Evolutionary conservation across 768 basidiomycete genomes (phyloP), one percentile per base, ranked within the genome.

Genomic region (Wakefieldia striispora): DNA sequence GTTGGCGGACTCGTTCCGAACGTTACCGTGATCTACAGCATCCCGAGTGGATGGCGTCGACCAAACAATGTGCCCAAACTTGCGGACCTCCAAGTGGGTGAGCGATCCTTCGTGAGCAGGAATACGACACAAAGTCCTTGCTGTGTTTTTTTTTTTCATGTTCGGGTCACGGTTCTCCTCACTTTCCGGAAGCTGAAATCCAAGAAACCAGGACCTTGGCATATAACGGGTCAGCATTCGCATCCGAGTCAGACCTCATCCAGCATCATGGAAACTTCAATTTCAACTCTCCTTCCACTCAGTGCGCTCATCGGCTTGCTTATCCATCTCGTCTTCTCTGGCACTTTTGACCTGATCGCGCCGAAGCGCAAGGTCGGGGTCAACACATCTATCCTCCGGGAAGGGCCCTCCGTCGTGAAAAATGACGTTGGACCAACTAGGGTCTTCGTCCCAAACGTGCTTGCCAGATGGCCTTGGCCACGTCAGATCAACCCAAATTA

Each of bases 391-490:
- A 2, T 14, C 3, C 3, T 2, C 2, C n/a, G 4, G 13, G 16
- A 21, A 21, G 20, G 23, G 12, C 10, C 6, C 3, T 1, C 14
- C 3, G 3, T 1, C 2, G n/a, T 3, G 13, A 16, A 21, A 21
- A n/a, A 17, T n/a, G n/a, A n/a, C n/a, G 1, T 21, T 4, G 20
- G 6, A 26, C 39, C 13, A 3, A n/a, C 31, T 2, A 35, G 24
- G 26, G 12, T 59, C 11, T 60, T 60, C 34, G 44, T 60, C 14
- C 58, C 58, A 0, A 39, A 60, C 29, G 41, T 40, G 11, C 58
- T 60, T 20, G 50, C 43, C 12, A 50, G 54, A 45, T 60, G 58
- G 58, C 58, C 58, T 0, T 59, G 54, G 54, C 46, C 51, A 3
- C 54, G 58, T 19, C 54, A 31, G 12, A 45, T 53, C 12, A 49